phyloP scores from a whole-genome alignment of 768 basidiomycete genomes.

The Nidularia sp. region DNA sequence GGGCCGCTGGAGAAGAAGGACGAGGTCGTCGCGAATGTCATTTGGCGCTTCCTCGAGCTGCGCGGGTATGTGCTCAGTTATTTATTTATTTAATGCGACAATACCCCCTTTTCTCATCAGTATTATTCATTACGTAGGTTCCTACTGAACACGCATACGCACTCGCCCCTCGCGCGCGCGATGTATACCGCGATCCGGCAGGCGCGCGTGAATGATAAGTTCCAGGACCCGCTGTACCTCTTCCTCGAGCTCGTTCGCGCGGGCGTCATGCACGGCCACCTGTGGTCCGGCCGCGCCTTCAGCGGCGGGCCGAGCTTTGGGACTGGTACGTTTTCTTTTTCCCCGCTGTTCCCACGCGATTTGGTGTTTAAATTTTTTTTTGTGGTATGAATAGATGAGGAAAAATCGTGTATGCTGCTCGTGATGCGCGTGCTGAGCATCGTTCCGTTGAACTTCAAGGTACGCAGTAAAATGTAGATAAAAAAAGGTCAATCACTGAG shows the following conservation, averaged over 20 bases:
- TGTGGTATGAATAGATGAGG: slow-evolving; percentile 58
- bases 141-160: slow-evolving; percentile 82
- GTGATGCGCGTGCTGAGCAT: slow-evolving; percentile 97
- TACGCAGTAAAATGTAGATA: slow-evolving; percentile 24
- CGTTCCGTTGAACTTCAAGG: slow-evolving; percentile 92
- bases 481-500: too few species aligned
- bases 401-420: slow-evolving; percentile 90
- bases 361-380: not conserved
- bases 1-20: slow-evolving; percentile 91
- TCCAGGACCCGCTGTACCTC: slow-evolving; percentile 94
- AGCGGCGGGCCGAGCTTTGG: slow-evolving; percentile 97
- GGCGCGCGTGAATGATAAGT: slow-evolving; percentile 91
- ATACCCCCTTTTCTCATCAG: slow-evolving; percentile 1
- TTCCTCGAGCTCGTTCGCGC: slow-evolving; percentile 94
- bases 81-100: not conserved
- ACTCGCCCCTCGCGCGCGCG: slow-evolving; percentile 87
- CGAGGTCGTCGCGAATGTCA: slow-evolving; percentile 95
- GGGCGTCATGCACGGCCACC: slow-evolving; percentile 93
- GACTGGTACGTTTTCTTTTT: slow-evolving; percentile 50
- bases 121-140: slow-evolving; percentile 49
- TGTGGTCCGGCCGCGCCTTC: slow-evolving; percentile 84
- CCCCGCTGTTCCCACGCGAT: slow-evolving; percentile 5
- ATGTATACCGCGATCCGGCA: slow-evolving; percentile 79
- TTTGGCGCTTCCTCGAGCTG: slow-evolving; percentile 96
- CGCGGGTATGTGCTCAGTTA: slow-evolving; percentile 66